Percentiles rank a stretch among this genome's conserved stretches.
These are phyloP conservation scores for Anisodus acutangulus DNA, from an alignment of 257 asterid species.

Conservation along the genomic window DNA sequence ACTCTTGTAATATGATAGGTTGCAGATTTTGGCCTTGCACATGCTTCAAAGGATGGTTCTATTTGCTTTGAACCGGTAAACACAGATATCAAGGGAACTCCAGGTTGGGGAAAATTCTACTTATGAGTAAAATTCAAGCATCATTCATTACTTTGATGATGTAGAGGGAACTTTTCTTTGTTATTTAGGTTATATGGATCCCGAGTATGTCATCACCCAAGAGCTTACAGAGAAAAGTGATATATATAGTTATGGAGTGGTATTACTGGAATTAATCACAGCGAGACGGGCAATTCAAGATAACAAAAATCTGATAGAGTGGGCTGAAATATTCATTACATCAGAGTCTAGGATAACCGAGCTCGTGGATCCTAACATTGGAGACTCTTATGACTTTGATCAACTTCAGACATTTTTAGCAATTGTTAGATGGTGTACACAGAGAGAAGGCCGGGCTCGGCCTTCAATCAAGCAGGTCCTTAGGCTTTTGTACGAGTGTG, in stretches of 20 bases:
- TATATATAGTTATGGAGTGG: slow-evolving; percentile 83
- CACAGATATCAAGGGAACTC: slow-evolving; percentile 94
- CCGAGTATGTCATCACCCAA: slow-evolving; percentile 77
- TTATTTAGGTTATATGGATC: slow-evolving; percentile 84
- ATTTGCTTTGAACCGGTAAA: slow-evolving; percentile 88
- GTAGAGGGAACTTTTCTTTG: slow-evolving; percentile 12
- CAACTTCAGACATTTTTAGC: slow-evolving; percentile 69
- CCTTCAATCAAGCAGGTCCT: slow-evolving; percentile 93
- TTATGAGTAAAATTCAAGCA: neutral
- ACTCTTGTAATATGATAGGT: slow-evolving; percentile 47
- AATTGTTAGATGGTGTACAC: slow-evolving; percentile 76
- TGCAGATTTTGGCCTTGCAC: slow-evolving; percentile 97
- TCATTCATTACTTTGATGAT: slow-evolving; percentile 21
- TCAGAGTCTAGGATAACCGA: slow-evolving; percentile 62
- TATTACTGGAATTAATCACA: slow-evolving; percentile 71
- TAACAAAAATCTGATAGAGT: slow-evolving; percentile 78
- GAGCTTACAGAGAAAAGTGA: slow-evolving; percentile 97
- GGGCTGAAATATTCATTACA: slow-evolving; percentile 61
- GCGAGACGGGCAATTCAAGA: slow-evolving; percentile 83
- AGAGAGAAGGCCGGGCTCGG: slow-evolving; percentile 75
- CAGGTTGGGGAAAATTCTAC: slow-evolving; percentile 54
- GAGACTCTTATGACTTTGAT: slow-evolving; percentile 68
- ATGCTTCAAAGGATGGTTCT: slow-evolving; percentile 95
- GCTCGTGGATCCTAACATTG: slow-evolving; percentile 72
- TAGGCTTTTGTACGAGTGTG: slow-evolving; percentile 78